Base-by-base conservation (phyloP, 2,329 filamentous ascomycete genomes). In the Colletotrichum sp. region DNA sequence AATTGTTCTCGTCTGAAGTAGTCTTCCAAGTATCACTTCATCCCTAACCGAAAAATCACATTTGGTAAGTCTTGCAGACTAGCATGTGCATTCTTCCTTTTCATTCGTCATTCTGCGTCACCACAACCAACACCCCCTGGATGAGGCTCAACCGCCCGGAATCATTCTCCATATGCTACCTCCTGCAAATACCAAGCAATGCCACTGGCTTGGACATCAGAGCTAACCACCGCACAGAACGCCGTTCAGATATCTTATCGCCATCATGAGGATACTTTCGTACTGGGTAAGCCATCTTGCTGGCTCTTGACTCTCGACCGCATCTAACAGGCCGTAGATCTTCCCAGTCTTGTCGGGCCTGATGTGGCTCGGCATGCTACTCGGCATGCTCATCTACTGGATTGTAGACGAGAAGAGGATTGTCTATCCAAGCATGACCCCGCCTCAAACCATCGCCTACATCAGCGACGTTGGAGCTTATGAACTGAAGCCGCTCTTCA, bases 401-500 rank as follows among this genome's bases (percentile, higher is more conserved):
- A 84, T 90, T 76, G 82, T 91, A 52, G 85, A 91, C 79, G 84
- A 84, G 6, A 83, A 93, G 72, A 84, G 85, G n/a, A 87, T 85
- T 2, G 86, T 87, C 77, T 95, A 94, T 80, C 74, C 86, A 4
- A 93, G 91, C 55, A 94, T 95, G 92, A 83, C 86, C 25, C 63
- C 77, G 0, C 77, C 79, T 36, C 93, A 94, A 81, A 83, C 79
- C 30, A 93, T 96, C 59, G 92, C 94, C 77, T 96, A 93, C 86
- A 95, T 95, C 81, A 94, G 91, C 79, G 91, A 94, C 84, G 87
- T 93, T 15, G 92, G 91, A 77, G 91, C 91, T 27, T 82, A 82
- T 48, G 84, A 87, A 32, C 89, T 96, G 22, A 94, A 96, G 82
- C 94, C 95, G 4, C 88, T 96, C 77, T 97, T 97, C 87, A 93